Base-by-base conservation (phyloP, 768 basidiomycete genomes). In the Lepiota venenata region DNA sequence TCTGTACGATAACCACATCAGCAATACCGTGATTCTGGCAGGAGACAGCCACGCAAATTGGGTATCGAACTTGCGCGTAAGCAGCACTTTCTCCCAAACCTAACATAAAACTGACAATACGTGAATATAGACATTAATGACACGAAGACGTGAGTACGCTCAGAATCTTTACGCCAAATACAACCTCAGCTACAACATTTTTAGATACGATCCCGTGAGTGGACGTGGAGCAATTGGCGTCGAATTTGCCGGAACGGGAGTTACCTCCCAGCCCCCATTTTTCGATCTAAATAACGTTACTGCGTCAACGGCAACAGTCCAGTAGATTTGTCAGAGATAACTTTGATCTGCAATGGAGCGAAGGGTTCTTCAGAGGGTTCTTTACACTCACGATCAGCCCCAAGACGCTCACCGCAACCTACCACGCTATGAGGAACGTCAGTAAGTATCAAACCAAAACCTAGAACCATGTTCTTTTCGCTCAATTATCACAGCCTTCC, bases 11-110 rank as follows among this genome's bases (percentile, higher is more conserved):
- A 75, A 81, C 59, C 68, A 71, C 44, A 82, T 84, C 52, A 70
- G 67, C 65, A 83, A 83, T 61, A 78, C 77, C 1, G 62, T 83
- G 54, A 75, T 83, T 50, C 69, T 84, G n/a, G 72, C 82, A n/a
- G 81, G 83, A 11, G 83, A 85, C 60, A 79, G 79, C 49, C 82
- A 84, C 60, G 79, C 80, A 4, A 82, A 81, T 62, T 83, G 82
- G 82, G 81, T 78, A 12, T 81, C 40, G 81, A 84, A 60, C 70
- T 81, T 14, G 75, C 78, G 36, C 76, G 79, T 55, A 18, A 48
- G 53, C 48, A 16, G 12, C 10, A 11, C 15, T 25, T 10, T 47
- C 5, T 20, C 25, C 35, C 12, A 27, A 22, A 18, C 14, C 11
- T 5, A 41, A 11, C 20, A 32, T 16, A 7, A 8, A 15, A 18